Conservation (phyloP, 2,329 filamentous ascomycete genomes). For the Paecilomyces niveus region DNA sequence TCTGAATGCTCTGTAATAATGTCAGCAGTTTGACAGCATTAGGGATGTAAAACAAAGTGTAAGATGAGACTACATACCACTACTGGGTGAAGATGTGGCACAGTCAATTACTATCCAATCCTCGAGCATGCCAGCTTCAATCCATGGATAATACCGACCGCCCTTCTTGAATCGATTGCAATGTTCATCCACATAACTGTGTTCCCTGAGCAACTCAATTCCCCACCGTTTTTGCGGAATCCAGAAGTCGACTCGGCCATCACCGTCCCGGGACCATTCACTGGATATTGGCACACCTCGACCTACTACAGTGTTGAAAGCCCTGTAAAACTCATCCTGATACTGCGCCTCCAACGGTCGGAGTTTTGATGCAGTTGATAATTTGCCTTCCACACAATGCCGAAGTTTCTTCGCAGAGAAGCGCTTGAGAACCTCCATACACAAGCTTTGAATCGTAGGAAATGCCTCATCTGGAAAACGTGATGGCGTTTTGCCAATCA, state of each 20-base stretch:
- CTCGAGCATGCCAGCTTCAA: neutral
- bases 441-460: too few relatives aligned
- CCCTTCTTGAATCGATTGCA: neutral
- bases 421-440: too few relatives aligned
- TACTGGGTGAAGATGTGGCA: neutral
- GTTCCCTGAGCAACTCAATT: conserved; percentile 1
- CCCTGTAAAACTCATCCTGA: conserved; percentile 5
- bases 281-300: conserved; percentile 1
- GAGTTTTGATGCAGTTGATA: too few relatives aligned
- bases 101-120: conserved; percentile 3
- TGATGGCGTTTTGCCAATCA: too few relatives aligned
- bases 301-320: conserved; percentile 1
- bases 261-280: neutral
- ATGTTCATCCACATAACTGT: neutral
- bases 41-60: neutral
- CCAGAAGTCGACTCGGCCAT: conserved; percentile 1
- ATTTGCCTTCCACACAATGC: too few relatives aligned
- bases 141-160: conserved; percentile 1
- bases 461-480: too few relatives aligned
- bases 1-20: neutral
- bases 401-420: too few relatives aligned
- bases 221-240: conserved; percentile 1
- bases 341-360: neutral
- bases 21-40: neutral
- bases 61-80: too few relatives aligned